Evolutionary conservation across 2,329 filamentous ascomycete species (phyloP).

Genomic region (Onygenales sp.): DNA sequence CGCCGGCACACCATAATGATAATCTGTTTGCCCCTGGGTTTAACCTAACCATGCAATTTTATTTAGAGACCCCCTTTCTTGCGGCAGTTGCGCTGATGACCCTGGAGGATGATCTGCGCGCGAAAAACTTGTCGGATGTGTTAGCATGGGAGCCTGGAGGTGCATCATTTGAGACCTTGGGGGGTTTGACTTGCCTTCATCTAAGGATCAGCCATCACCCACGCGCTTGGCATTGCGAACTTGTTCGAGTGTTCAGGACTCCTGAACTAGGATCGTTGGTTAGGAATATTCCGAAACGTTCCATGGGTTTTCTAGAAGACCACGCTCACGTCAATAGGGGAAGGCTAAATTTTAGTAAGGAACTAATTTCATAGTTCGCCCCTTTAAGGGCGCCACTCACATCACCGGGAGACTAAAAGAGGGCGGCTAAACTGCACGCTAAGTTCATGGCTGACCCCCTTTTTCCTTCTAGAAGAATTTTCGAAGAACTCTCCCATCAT

Average conservation of each 20-base stretch:
- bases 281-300: background rate
- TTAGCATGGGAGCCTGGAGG: no score
- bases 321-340: background rate
- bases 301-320: background rate
- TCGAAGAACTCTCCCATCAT: background rate
- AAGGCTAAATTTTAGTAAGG: background rate
- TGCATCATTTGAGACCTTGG: background rate
- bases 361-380: background rate
- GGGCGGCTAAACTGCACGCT: no score
- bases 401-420: background rate
- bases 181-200: background rate
- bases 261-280: background rate
- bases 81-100: no score
- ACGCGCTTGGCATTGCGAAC: background rate
- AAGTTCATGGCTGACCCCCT: background rate
- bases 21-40: no score
- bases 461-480: conserved; percentile 3
- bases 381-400: no score
- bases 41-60: no score
- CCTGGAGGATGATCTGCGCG: no score
- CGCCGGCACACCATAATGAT: no score
- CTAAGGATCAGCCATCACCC: background rate
- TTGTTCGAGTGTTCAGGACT: background rate
- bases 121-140: no score
- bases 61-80: no score